A percentile compares a stretch with the other conserved stretches of the same genome.
phyloP scores from a whole-genome alignment of 164 flowering plant genomes.

The Protea cynaroides region DNA sequence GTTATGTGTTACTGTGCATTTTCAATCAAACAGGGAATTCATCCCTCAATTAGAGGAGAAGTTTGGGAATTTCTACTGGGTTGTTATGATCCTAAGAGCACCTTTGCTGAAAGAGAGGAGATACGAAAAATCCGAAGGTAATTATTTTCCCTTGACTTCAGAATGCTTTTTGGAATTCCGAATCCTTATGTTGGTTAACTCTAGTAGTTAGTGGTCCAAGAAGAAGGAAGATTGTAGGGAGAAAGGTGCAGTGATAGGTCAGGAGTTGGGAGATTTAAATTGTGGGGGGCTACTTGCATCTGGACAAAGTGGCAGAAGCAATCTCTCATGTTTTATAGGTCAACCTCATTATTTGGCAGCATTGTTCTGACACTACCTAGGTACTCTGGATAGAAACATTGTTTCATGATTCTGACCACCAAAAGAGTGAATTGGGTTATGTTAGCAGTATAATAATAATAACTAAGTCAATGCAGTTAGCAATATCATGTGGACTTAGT shows the following conservation, averaged over 20 bases:
- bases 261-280: background rate
- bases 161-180: background rate
- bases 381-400: no score
- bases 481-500: no score
- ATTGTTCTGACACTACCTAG: no score
- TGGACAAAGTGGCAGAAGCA: background rate
- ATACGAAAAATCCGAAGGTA: slow-evolving; percentile 75
- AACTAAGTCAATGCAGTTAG: no score
- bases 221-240: background rate
- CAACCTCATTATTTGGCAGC: no score
- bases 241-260: background rate
- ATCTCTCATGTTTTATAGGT: background rate
- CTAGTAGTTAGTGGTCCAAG: background rate
- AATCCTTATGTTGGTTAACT: background rate
- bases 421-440: no score
- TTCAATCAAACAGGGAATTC: slow-evolving; percentile 63
- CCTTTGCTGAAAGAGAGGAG: slow-evolving; percentile 73
- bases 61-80: slow-evolving; percentile 98
- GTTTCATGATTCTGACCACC: no score
- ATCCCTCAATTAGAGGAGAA: slow-evolving; percentile 97
- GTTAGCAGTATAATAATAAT: no score
- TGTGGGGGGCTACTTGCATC: background rate
- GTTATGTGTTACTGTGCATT: slow-evolving; percentile 1
- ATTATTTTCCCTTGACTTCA: background rate
- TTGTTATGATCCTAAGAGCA: slow-evolving; percentile 82